Evolutionary conservation across 768 basidiomycete genomes (phyloP).

Genomic region (Xerocomellus dryophilus): DNA sequence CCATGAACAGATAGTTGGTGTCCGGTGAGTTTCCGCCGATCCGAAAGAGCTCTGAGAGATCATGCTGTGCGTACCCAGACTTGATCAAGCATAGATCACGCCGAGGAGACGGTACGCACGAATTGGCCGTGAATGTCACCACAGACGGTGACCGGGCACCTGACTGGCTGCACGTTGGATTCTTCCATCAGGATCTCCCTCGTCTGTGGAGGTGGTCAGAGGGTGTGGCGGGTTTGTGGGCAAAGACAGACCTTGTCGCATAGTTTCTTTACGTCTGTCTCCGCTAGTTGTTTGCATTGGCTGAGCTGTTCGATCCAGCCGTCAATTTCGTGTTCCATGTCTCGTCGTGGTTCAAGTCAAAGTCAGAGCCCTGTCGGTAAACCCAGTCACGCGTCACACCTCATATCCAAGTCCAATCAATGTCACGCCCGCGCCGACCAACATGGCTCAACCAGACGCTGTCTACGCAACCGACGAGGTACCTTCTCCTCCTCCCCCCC

Average conservation of each 20-base stretch:
- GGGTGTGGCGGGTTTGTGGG: neutral
- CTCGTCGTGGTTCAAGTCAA: slow-evolving; percentile 14
- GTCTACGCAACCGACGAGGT: slow-evolving; percentile 89
- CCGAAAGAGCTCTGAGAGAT: slow-evolving; percentile 97
- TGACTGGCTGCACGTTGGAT: slow-evolving; percentile 97
- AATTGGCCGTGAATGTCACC: slow-evolving; percentile 99
- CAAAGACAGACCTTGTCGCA: slow-evolving; percentile 84
- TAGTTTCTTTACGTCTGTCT: slow-evolving; percentile 93
- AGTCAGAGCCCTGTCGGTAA: slow-evolving; percentile 23
- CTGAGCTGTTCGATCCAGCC: slow-evolving; percentile 95
- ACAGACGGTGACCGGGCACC: slow-evolving; percentile 98
- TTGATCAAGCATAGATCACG: slow-evolving; percentile 27
- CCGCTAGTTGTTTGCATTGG: slow-evolving; percentile 95
- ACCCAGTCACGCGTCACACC: slow-evolving; percentile 29
- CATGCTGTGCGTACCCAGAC: slow-evolving; percentile 62
- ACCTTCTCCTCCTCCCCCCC: neutral
- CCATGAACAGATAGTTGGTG: slow-evolving; percentile 99
- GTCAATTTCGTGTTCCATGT: slow-evolving; percentile 78
- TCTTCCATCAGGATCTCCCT: slow-evolving; percentile 99
- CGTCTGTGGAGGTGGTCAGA: slow-evolving; percentile 54
- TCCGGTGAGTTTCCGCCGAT: slow-evolving; percentile 99
- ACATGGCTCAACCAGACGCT: slow-evolving; percentile 52
- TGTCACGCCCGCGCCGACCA: slow-evolving; percentile 24
- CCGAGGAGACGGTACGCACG: slow-evolving; percentile 57
- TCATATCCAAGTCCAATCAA: slow-evolving; percentile 23